Evolutionary conservation across 2,329 filamentous ascomycete genomes (phyloP).

Genomic region (Pleoardoris graminearum): DNA sequence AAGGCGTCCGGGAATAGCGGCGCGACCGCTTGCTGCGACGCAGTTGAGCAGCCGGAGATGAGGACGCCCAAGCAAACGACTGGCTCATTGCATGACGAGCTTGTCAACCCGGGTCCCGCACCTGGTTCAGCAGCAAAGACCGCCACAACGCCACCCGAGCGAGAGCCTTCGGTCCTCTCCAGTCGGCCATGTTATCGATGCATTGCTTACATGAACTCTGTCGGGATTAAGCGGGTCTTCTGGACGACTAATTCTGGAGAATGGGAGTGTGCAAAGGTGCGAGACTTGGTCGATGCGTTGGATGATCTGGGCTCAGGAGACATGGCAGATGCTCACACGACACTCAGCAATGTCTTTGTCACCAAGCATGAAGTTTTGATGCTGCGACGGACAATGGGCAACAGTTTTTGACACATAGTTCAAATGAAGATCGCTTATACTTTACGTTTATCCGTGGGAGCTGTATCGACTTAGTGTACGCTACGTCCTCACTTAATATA

Average conservation of each 20-base stretch:
- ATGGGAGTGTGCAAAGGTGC: slow-evolving; percentile 57
- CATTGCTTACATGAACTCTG: slow-evolving; percentile 56
- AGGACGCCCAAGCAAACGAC: slow-evolving; percentile 8
- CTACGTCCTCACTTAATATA: too few relatives aligned
- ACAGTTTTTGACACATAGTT: background rate
- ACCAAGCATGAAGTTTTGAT: slow-evolving; percentile 59
- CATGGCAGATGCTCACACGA: slow-evolving; percentile 19
- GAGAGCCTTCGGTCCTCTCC: slow-evolving; percentile 34
- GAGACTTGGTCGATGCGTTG: slow-evolving; percentile 53
- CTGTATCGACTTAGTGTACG: too few relatives aligned
- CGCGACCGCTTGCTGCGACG: slow-evolving; percentile 4
- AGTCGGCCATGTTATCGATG: slow-evolving; percentile 59
- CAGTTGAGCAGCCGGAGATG: background rate
- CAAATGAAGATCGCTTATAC: too few relatives aligned
- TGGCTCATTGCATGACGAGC: slow-evolving; percentile 55
- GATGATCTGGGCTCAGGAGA: slow-evolving; percentile 33
- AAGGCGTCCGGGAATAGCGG: background rate
- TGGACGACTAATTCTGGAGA: slow-evolving; percentile 55
- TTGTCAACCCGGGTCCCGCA: slow-evolving; percentile 27
- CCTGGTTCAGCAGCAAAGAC: background rate
- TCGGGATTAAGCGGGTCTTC: slow-evolving; percentile 58
- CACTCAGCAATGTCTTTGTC: slow-evolving; percentile 49
- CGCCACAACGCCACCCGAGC: background rate
- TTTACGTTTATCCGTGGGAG: too few relatives aligned
- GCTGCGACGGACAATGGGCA: slow-evolving; percentile 46